Conservation (phyloP, 306 rosid genomes). For the Cicer cuneatum region DNA sequence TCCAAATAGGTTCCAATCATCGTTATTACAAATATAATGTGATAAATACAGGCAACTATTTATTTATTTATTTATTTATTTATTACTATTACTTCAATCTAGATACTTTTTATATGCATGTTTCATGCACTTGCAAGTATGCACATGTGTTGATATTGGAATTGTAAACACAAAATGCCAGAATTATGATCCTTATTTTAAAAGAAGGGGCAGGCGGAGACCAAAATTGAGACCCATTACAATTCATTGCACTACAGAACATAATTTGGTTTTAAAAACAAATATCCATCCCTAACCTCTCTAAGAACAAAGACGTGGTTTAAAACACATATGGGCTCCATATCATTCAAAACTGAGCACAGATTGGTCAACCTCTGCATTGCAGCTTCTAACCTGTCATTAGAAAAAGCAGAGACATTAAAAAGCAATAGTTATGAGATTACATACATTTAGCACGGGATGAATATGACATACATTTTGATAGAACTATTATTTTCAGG, state of each 20-base stretch:
- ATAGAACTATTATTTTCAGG: slow-evolving; percentile 92
- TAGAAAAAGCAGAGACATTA: slow-evolving; percentile 21
- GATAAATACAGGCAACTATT: neutral
- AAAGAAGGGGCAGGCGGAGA: neutral
- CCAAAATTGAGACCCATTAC: slow-evolving; percentile 3
- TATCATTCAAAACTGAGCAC: slow-evolving; percentile 95
- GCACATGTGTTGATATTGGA: neutral
- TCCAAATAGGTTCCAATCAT: neutral
- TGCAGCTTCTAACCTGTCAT: slow-evolving; percentile 96
- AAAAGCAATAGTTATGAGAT: slow-evolving; percentile 21
- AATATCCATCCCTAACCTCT: slow-evolving; percentile 69
- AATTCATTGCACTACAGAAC: slow-evolving; percentile 13
- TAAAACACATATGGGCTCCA: slow-evolving; percentile 98
- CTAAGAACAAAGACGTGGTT: slow-evolving; percentile 93
- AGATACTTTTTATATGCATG: neutral
- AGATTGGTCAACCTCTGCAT: slow-evolving; percentile 97
- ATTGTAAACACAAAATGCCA: neutral
- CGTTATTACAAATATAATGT: neutral
- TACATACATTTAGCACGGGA: slow-evolving; percentile 28
- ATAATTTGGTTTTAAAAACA: neutral
- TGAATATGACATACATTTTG: slow-evolving; percentile 72
- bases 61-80: neutral
- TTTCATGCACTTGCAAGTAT: neutral
- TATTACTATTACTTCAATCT: neutral
- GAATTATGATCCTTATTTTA: neutral